These are phyloP conservation scores for Meripilus lineatus DNA, from an alignment of 1,284 basidiomycete genomes.

Conservation along the genomic window DNA sequence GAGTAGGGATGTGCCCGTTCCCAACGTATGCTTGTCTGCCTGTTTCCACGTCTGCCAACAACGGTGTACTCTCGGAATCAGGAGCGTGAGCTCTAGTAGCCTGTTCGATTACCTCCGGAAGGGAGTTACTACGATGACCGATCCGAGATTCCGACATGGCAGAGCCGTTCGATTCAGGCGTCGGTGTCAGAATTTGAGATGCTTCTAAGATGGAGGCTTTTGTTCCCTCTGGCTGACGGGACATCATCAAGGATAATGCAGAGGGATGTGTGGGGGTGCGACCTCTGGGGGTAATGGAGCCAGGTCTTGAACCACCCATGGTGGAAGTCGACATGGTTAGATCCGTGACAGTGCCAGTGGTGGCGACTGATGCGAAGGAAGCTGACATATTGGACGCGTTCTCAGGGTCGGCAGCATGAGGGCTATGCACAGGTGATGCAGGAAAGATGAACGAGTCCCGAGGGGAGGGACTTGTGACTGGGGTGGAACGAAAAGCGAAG, in stretches of 20 bases:
- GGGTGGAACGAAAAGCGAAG: constrained; percentile 27
- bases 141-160: too few relatives aligned
- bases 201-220: constrained; percentile 8
- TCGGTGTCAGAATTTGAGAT: constrained; percentile 11
- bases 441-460: constrained; percentile 38
- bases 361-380: neutral
- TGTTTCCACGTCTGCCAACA: constrained; percentile 18
- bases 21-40: constrained; percentile 16
- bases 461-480: constrained; percentile 10
- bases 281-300: constrained; percentile 18
- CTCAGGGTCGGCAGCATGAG: constrained; percentile 12
- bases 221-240: constrained; percentile 18
- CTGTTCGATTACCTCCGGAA: neutral
- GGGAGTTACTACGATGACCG: too few relatives aligned
- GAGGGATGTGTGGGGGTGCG: constrained; percentile 29
- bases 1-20: constrained; percentile 14
- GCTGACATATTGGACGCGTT: constrained; percentile 4
- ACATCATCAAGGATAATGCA: constrained; percentile 36
- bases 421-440: constrained; percentile 14
- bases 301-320: constrained; percentile 16
- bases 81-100: neutral
- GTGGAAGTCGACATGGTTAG: constrained; percentile 31
- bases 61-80: neutral
- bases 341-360: constrained; percentile 13
- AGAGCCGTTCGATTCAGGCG: too few relatives aligned